A percentile compares a stretch with the other conserved stretches of the same genome.
Evolutionary conservation across 2,329 filamentous ascomycete species (phyloP).

Genomic region (Elsinoe necatrix): DNA sequence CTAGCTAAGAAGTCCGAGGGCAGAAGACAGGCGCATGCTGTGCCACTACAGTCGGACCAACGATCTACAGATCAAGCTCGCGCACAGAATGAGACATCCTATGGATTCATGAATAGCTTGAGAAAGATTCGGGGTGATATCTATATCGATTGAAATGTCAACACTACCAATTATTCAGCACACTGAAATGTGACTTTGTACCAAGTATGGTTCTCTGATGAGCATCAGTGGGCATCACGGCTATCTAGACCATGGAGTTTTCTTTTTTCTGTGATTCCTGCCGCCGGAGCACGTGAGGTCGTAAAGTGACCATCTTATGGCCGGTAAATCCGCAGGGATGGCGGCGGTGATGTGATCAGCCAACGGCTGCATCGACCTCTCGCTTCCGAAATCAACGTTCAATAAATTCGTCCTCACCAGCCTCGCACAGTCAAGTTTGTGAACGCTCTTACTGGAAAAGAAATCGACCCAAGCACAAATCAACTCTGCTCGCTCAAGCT

Average conservation of each 20-base stretch:
- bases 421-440: not conserved
- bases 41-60: constrained; percentile 22
- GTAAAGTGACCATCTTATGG: not conserved
- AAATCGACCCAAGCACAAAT: not conserved
- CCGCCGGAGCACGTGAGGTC: not conserved
- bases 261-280: not conserved
- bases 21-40: constrained; percentile 19
- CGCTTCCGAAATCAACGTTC: constrained; percentile 5
- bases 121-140: constrained; percentile 47
- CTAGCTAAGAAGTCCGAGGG: constrained; percentile 30
- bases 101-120: constrained; percentile 46
- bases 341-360: not conserved
- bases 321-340: not conserved
- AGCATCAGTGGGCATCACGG: too few species aligned
- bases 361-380: constrained; percentile 6
- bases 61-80: constrained; percentile 19
- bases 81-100: constrained; percentile 32
- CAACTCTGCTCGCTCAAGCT: not conserved
- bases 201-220: not conserved
- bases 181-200: not conserved
- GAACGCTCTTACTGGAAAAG: not conserved
- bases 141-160: constrained; percentile 37
- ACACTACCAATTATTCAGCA: not conserved
- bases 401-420: not conserved
- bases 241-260: not conserved